A percentile compares a stretch with the other conserved stretches of the same genome.
These are phyloP conservation scores for Exsudoporus floridanus DNA, from an alignment of 1,284 basidiomycete species.

Conservation along the genomic window DNA sequence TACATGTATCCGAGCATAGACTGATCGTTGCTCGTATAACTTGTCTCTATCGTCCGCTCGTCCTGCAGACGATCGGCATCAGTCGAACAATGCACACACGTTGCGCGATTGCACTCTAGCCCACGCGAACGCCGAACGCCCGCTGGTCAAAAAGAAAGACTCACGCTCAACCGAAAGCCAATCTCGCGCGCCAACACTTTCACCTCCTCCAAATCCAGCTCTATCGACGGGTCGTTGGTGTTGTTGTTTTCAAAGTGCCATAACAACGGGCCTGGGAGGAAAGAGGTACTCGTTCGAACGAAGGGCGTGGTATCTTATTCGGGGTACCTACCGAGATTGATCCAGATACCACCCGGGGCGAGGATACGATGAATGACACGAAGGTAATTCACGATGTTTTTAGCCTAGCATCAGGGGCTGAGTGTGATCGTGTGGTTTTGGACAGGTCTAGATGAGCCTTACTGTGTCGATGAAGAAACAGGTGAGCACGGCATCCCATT, in stretches of 20 bases:
- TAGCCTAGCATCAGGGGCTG: constrained; percentile 54
- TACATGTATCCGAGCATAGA: constrained; percentile 91
- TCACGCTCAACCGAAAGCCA: constrained; percentile 81
- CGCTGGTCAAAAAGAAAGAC: constrained; percentile 25
- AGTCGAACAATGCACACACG: constrained; percentile 2
- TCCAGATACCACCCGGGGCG: constrained; percentile 84
- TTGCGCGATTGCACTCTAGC: neutral
- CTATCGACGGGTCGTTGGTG: constrained; percentile 79
- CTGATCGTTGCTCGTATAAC: constrained; percentile 83
- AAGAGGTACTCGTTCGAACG: neutral
- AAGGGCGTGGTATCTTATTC: neutral
- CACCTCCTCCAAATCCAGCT: constrained; percentile 87
- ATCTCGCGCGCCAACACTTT: constrained; percentile 72
- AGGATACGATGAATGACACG: constrained; percentile 79
- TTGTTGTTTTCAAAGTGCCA: constrained; percentile 96
- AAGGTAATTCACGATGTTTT: constrained; percentile 90
- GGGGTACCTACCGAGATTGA: constrained; percentile 68
- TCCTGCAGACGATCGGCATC: constrained; percentile 33
- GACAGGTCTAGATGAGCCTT: constrained; percentile 16
- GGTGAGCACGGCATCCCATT: constrained; percentile 90
- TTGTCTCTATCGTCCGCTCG: constrained; percentile 76
- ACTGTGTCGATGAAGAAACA: constrained; percentile 99
- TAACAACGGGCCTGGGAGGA: constrained; percentile 72
- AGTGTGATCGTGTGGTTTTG: neutral
- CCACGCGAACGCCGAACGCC: neutral